Evolutionary conservation across 208 protist genomes (phyloP).

Genomic region (Strigomonas galati): DNA sequence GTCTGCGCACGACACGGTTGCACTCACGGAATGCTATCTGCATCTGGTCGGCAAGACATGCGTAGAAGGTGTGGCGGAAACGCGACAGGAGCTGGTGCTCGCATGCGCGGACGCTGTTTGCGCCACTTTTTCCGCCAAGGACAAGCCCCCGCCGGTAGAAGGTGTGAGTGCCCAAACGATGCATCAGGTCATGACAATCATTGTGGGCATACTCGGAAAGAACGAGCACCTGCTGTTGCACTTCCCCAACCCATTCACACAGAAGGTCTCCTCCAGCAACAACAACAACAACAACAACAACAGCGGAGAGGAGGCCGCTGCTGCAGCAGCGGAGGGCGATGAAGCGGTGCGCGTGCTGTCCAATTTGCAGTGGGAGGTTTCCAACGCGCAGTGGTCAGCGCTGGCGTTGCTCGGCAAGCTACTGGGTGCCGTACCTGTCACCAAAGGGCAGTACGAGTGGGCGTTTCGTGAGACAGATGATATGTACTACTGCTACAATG

Average conservation of each 20-base stretch:
- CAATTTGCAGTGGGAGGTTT: slow-evolving; percentile 75
- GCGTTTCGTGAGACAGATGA: slow-evolving; percentile 64
- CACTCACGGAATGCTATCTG: background rate
- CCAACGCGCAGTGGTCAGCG: slow-evolving; percentile 56
- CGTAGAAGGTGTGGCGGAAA: slow-evolving; percentile 5
- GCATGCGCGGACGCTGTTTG: slow-evolving; percentile 3
- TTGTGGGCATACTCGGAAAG: background rate
- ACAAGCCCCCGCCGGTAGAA: background rate
- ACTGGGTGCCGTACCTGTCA: slow-evolving; percentile 29
- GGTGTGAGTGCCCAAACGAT: too few relatives aligned
- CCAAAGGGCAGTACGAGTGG: slow-evolving; percentile 65
- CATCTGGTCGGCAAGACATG: background rate
- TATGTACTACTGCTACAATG: slow-evolving; percentile 48
- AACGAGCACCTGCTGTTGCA: background rate
- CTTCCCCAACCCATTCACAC: slow-evolving; percentile 3
- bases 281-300: slow-evolving; percentile 7
- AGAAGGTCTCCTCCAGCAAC: background rate
- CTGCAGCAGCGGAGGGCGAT: background rate
- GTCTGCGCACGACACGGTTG: background rate
- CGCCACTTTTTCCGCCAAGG: slow-evolving; percentile 7
- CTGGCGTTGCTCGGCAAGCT: slow-evolving; percentile 59
- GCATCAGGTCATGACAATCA: too few relatives aligned
- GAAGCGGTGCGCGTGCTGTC: slow-evolving; percentile 21
- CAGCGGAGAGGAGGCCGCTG: background rate
- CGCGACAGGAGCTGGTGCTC: slow-evolving; percentile 21